phyloP scores from a whole-genome alignment of 176 grass and related monocot genomes.

The Alopecurus myosuroides region DNA sequence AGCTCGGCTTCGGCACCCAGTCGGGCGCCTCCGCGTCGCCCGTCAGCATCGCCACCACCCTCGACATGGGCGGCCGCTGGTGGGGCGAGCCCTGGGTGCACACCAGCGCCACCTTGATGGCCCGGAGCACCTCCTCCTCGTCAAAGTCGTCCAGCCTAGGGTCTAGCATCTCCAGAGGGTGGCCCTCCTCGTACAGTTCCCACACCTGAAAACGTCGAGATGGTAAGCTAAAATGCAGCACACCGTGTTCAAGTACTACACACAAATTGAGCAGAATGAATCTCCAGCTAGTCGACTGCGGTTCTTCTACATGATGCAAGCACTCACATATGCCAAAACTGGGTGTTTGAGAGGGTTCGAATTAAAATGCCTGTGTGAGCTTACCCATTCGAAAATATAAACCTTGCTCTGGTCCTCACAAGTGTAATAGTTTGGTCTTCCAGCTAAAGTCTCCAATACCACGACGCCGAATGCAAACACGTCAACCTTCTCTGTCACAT shows the following conservation, averaged over 20 bases:
- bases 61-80: constrained; percentile 70
- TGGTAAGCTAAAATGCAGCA: neutral
- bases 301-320: neutral
- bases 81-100: constrained; percentile 67
- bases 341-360: neutral
- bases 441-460: constrained; percentile 17
- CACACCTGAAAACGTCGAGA: constrained; percentile 25
- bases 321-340: neutral
- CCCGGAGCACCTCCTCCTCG: constrained; percentile 32
- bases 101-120: constrained; percentile 55
- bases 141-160: constrained; percentile 34
- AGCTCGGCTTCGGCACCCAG: constrained; percentile 55
- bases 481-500: constrained; percentile 79
- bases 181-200: constrained; percentile 51
- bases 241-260: neutral
- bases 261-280: neutral
- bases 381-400: constrained; percentile 13
- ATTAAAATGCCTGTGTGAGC: neutral
- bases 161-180: constrained; percentile 53
- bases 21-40: constrained; percentile 36
- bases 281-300: neutral
- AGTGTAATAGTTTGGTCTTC: constrained; percentile 6
- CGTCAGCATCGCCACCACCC: constrained; percentile 58
- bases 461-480: constrained; percentile 73
- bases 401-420: neutral